Conservation (phyloP, 305 asterid species). For the Fraxinus ornus region DNA sequence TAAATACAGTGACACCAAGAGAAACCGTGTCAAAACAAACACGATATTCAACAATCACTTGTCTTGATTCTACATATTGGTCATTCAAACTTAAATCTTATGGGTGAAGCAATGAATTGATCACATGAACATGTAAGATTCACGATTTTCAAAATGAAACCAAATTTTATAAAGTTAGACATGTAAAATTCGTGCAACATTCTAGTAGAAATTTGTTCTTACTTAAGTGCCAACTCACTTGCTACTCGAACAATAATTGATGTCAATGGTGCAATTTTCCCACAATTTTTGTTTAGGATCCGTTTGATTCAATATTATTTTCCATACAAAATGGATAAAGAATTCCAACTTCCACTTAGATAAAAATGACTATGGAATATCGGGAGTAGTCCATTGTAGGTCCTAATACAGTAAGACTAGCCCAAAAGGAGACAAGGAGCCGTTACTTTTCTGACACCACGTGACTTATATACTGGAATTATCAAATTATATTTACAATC, state of each 20-base stretch:
- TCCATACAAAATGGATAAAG: too few relatives aligned
- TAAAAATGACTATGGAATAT: background rate
- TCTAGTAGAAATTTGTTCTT: background rate
- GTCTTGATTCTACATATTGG: background rate
- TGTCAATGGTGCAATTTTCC: background rate
- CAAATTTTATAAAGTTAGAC: background rate
- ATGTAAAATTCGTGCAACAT: background rate
- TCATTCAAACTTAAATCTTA: background rate
- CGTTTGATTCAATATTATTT: too few relatives aligned
- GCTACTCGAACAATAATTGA: background rate
- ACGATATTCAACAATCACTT: background rate
- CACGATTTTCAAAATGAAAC: background rate
- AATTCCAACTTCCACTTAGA: background rate
- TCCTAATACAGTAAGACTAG: background rate
- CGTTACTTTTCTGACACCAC: slow-evolving; percentile 34
- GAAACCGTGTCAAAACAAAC: background rate
- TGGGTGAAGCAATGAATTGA: background rate
- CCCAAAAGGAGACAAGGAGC: background rate
- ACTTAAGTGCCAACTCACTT: background rate
- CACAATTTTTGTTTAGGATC: background rate
- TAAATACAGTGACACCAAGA: background rate
- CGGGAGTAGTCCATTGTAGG: background rate
- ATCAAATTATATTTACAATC: background rate
- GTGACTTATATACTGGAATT: slow-evolving; percentile 33
- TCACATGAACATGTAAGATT: background rate